phyloP scores from a whole-genome alignment of 2,329 filamentous ascomycete species.

The Hyphodiscus sp. region DNA sequence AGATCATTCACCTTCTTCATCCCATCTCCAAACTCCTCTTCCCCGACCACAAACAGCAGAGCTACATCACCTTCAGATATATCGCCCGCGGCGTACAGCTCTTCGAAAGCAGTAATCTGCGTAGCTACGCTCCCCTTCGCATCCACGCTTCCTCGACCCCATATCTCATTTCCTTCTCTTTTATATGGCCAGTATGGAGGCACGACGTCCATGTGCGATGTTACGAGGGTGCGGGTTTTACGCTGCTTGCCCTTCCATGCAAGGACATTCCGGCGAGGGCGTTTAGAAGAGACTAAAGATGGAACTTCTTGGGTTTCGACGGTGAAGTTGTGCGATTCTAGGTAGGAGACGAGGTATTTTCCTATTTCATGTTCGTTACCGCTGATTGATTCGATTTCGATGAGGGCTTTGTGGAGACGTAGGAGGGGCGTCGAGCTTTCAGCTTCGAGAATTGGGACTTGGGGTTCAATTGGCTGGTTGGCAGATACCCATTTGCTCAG shows the following conservation, averaged over 20 bases:
- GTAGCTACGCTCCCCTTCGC: slow-evolving; percentile 66
- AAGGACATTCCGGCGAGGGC: slow-evolving; percentile 48
- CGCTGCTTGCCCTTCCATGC: slow-evolving; percentile 47
- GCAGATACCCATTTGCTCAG: slow-evolving; percentile 10
- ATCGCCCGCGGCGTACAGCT: slow-evolving; percentile 39
- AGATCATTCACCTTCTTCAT: slow-evolving; percentile 58
- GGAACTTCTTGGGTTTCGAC: slow-evolving; percentile 51
- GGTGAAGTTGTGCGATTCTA: slow-evolving; percentile 51
- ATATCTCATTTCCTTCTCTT: slow-evolving; percentile 44
- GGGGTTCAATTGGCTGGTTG: slow-evolving; percentile 11
- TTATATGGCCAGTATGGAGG: slow-evolving; percentile 42
- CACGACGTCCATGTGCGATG: slow-evolving; percentile 60
- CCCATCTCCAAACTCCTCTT: slow-evolving; percentile 74
- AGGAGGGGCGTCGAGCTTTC: slow-evolving; percentile 36
- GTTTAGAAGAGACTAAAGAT: slow-evolving; percentile 9
- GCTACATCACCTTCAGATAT: slow-evolving; percentile 46
- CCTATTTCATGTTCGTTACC: slow-evolving; percentile 54
- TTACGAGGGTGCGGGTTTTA: slow-evolving; percentile 45
- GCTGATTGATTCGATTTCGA: slow-evolving; percentile 56
- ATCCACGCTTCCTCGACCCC: slow-evolving; percentile 69
- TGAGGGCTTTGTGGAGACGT: slow-evolving; percentile 55
- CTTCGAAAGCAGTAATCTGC: slow-evolving; percentile 62
- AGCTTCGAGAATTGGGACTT: slow-evolving; percentile 13
- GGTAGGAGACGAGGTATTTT: slow-evolving; percentile 50
- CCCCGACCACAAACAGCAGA: slow-evolving; percentile 68